These are phyloP conservation scores for Paramecium primaurelia DNA, from an alignment of 73 alveolate species.

Conservation along the genomic window DNA sequence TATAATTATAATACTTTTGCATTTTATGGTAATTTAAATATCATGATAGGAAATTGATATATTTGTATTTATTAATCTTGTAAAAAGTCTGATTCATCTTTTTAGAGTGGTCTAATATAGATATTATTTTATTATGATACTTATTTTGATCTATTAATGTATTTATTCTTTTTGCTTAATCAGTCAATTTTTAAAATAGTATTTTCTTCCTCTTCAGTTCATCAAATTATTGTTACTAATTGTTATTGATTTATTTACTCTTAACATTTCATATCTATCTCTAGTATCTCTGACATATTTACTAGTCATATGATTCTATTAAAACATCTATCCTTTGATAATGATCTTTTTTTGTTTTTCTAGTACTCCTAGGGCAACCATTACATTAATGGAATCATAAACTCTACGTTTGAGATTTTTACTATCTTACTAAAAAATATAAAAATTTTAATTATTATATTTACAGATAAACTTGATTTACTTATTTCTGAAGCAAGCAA, in stretches of 20 bases:
- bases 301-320: conserved; percentile 8
- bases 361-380: conserved; percentile 32
- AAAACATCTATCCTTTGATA: conserved; percentile 23
- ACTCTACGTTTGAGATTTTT: conserved; percentile 36
- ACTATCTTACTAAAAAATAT: not conserved
- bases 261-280: not conserved
- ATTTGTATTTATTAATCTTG: not conserved
- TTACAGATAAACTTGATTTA: not conserved
- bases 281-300: not conserved
- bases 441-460: not conserved
- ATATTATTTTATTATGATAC: not conserved
- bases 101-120: not conserved
- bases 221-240: not conserved
- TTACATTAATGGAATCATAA: conserved; percentile 39
- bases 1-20: not conserved
- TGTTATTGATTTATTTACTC: not conserved
- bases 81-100: not conserved
- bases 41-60: not conserved
- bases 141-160: not conserved
- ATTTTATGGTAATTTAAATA: not conserved
- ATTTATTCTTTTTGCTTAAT: not conserved
- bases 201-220: not conserved
- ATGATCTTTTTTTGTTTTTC: conserved; percentile 11
- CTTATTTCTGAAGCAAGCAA: not conserved
- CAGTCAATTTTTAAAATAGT: not conserved